A percentile compares a stretch with the other conserved stretches of the same genome.
Evolutionary conservation across 331 rosid genomes (phyloP).

Genomic region (Rosa hybrid): DNA sequence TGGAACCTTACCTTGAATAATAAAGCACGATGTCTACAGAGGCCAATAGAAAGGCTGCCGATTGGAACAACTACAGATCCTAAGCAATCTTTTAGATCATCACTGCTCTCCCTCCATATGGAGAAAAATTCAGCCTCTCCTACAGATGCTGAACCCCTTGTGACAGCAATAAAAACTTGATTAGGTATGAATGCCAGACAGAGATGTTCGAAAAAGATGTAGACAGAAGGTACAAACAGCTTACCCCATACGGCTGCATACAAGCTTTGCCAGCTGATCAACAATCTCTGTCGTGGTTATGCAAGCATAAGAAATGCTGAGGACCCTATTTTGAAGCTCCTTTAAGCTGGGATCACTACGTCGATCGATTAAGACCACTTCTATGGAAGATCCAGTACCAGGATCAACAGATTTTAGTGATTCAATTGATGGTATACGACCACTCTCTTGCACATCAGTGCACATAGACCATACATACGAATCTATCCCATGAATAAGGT

Average conservation of each 20-base stretch:
- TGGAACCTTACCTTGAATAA: constrained; percentile 82
- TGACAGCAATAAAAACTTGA: constrained; percentile 46
- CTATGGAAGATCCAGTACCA: constrained; percentile 61
- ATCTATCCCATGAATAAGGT: constrained; percentile 85
- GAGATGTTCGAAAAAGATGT: constrained; percentile 23
- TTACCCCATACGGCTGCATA: constrained; percentile 93
- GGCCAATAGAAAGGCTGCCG: constrained; percentile 90
- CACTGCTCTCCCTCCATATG: constrained; percentile 78
- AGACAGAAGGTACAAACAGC: constrained; percentile 38
- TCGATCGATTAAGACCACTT: constrained; percentile 80
- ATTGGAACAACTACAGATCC: constrained; percentile 95
- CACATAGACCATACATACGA: constrained; percentile 91
- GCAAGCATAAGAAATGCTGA: constrained; percentile 63
- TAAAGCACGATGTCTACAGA: constrained; percentile 94
- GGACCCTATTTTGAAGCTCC: constrained; percentile 75
- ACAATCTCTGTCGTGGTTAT: constrained; percentile 79
- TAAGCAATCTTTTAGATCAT: constrained; percentile 77
- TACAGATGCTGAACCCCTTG: constrained; percentile 85
- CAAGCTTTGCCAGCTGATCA: constrained; percentile 89
- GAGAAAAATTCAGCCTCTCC: constrained; percentile 71
- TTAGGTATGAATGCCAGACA: constrained; percentile 29
- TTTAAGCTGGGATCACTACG: constrained; percentile 76
- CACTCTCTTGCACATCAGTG: constrained; percentile 81
- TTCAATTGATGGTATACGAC: constrained; percentile 88
- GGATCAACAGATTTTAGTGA: constrained; percentile 73